A percentile compares a stretch with the other conserved stretches of the same genome.
Evolutionary conservation across 2,329 filamentous ascomycete species (phyloP).

Genomic region (Leptosphaerulina australis): DNA sequence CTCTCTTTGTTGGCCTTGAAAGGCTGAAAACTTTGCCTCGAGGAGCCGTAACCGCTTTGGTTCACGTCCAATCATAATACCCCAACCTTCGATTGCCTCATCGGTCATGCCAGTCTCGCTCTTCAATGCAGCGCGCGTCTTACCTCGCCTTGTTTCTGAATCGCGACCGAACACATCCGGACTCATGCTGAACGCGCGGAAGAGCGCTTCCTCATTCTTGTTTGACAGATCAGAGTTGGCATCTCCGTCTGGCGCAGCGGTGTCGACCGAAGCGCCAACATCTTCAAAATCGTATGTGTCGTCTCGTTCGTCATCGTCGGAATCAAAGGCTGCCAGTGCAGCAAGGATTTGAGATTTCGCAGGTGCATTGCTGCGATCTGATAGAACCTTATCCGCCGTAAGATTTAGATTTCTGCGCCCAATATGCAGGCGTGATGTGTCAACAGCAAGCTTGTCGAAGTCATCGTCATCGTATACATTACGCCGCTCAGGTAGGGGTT

Average conservation of each 20-base stretch:
- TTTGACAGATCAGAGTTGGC: constrained; percentile 63
- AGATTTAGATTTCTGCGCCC: constrained; percentile 70
- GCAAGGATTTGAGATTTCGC: constrained; percentile 87
- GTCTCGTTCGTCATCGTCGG: constrained; percentile 93
- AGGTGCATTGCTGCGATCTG: constrained; percentile 67
- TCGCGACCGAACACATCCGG: constrained; percentile 74
- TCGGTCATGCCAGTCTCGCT: constrained; percentile 87
- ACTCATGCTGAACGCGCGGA: constrained; percentile 70
- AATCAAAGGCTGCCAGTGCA: constrained; percentile 86
- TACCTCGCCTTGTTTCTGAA: constrained; percentile 69
- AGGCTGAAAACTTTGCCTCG: constrained; percentile 71
- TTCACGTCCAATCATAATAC: constrained; percentile 79
- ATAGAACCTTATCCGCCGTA: constrained; percentile 74
- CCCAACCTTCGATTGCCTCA: constrained; percentile 94
- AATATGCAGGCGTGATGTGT: constrained; percentile 73
- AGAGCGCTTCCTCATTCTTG: constrained; percentile 73
- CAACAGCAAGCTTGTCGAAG: constrained; percentile 72
- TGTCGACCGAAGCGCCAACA: constrained; percentile 86
- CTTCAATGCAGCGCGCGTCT: constrained; percentile 67
- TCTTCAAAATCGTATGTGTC: constrained; percentile 95
- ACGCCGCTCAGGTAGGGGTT: constrained; percentile 61
- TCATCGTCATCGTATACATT: constrained; percentile 79
- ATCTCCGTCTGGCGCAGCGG: constrained; percentile 55
- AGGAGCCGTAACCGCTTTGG: constrained; percentile 70
- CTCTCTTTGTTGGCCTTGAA: constrained; percentile 69